Evolutionary conservation across 306 rosid species (phyloP).

Genomic region (Potentilla sterilis): DNA sequence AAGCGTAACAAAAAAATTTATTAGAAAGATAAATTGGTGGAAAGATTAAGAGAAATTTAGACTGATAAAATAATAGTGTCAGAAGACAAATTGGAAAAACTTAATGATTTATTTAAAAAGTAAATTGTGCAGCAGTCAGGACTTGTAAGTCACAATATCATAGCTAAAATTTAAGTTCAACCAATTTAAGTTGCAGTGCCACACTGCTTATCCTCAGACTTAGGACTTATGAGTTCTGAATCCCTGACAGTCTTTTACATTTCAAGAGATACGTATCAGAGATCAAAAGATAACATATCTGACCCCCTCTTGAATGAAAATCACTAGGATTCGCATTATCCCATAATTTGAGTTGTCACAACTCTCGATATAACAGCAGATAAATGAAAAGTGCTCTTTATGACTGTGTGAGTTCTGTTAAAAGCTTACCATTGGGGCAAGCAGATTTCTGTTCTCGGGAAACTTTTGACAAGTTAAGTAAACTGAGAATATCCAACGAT

Average conservation of each 20-base stretch:
- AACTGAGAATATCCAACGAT: constrained; percentile 78
- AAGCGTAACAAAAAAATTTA: constrained; percentile 1
- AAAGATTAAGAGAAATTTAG: constrained; percentile 14
- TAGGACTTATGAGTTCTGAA: not conserved
- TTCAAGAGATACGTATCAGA: not conserved
- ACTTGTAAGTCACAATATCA: not conserved
- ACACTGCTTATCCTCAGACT: not conserved
- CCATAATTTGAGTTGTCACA: constrained; percentile 5
- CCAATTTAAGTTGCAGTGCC: not conserved
- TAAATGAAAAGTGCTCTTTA: not conserved
- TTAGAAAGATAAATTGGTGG: constrained; percentile 21
- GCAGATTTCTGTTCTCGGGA: constrained; percentile 43
- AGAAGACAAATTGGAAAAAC: constrained; percentile 20
- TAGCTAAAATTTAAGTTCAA: not conserved
- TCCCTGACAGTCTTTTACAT: not conserved
- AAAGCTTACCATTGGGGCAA: constrained; percentile 40
- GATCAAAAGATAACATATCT: not conserved
- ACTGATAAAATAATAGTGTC: not conserved
- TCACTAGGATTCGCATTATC: not conserved
- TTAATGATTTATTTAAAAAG: not conserved
- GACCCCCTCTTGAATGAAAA: not conserved
- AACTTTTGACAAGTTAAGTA: constrained; percentile 58
- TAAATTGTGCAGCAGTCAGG: not conserved
- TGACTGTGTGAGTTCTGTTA: not conserved
- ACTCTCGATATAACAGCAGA: constrained; percentile 1